Evolutionary conservation across 108 stramenopile genomes (phyloP), one percentile per base, ranked within the genome.

Genomic region (Cyclotella kingstonii): DNA sequence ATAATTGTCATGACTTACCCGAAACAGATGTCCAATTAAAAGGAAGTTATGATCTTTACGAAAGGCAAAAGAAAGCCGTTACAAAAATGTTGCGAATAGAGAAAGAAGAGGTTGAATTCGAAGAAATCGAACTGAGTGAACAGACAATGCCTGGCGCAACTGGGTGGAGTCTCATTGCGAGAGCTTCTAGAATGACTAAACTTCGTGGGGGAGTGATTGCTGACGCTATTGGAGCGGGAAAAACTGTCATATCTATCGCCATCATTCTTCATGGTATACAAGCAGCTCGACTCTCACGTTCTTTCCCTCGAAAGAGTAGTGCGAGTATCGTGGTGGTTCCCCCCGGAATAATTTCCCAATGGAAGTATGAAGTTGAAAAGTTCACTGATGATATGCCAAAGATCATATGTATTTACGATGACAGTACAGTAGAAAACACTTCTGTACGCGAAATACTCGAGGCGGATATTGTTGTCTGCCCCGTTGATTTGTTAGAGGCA

Each of bases 171-270:
- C 55, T 90, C 10, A 64, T 76, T 34, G 84, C 84, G 2, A 77
- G 79, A 54, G 88, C 88, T 12, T 31, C 56, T 2, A 56, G 76
- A 28, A 54, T 51, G 23, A 54, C 73, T 3, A 71, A 51, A 5
- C 54, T 90, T 2, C 46, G 68, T 1, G 88, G 88, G n/a, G 88
- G 88, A 17, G 88, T 90, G 8, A 73, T 90, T n/a, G 88, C 79
- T 30, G 88, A 90, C 42, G 85, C 88, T 10, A 90, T 90, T 52
- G 88, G 88, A 9, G 70, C 81, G 45, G 89, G 89, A 11, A 90
- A 90, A 54, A 90, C 89, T 14, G 85, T 90, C 0, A 80, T 90
- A 22, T 71, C 81, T 8, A 87, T 90, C 63, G 89, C 83, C 8
- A 60, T 90, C 8, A 87, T 90, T 56, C 68, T 90, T 1, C 43